Evolutionary conservation across 768 basidiomycete genomes (phyloP), one percentile per base, ranked within the genome.

Genomic region (Pleurotus eryngii): DNA sequence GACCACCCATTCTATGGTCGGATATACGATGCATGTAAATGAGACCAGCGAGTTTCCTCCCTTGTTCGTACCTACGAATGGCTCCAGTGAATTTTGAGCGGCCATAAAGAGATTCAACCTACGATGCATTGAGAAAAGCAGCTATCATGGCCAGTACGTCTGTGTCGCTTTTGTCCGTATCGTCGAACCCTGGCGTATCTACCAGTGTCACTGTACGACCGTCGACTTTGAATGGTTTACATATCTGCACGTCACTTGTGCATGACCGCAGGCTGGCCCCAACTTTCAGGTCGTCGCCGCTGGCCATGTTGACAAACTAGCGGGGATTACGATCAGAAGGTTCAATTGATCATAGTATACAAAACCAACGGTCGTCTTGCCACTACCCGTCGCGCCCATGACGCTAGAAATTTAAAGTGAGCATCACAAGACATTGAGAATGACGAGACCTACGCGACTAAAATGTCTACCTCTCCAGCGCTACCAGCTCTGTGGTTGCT

Each of bases 181-280:
- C 81, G 57, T 83, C 83, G 56, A 84, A 85, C 3, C 83, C 83
- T 0, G 83, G 83, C 0, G 83, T 84, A 60, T 85, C 83, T 43
- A 85, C 76, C n/a, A 85, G 63, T 0, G 69, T 75, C 37, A 84
- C 71, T 11, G 56, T 62, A 6, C 66, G 68, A 3, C 75, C 79
- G 40, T 79, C 74, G 12, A 82, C 64, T 18, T 67, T 59, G 61
- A 83, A 81, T 0, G 77, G 68, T 8, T 72, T 60, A 0, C 79
- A 71, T 5, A 74, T 66, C 51, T 77, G 72, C 1, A 85, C 76
- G 9, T 69, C 69, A 43, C 65, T 70, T 0, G 83, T 85, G 59
- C 81, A 84, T 12, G 82, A 84, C 54, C 77, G 71, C 39, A 83
- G 68, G 2, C 74, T 73, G 5, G 64, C 66, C 18, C 82, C 81